phyloP scores from a whole-genome alignment of 129 eudicot genomes.

The Tagetes patula region DNA sequence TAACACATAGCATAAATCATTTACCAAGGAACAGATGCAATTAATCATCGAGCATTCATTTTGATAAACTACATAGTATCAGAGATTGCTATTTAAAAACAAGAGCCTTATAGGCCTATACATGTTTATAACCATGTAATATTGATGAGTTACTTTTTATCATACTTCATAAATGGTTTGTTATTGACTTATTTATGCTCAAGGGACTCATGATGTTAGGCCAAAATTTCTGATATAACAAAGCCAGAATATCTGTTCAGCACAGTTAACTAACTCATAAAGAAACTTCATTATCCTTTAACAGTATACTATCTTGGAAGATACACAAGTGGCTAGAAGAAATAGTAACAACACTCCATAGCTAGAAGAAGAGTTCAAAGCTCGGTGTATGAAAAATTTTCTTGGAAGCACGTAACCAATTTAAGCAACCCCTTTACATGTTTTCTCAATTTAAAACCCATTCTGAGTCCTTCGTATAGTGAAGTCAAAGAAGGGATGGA shows the following conservation, averaged over 20 bases:
- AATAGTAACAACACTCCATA: neutral
- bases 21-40: neutral
- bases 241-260: conserved; percentile 1
- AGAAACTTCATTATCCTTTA: conserved; percentile 1
- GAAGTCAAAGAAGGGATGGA: neutral
- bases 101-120: neutral
- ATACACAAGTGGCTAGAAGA: neutral
- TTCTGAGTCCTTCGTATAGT: neutral
- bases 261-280: neutral
- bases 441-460: neutral
- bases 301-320: neutral
- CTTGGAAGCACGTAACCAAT: neutral
- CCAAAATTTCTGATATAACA: conserved; percentile 6
- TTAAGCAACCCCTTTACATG: neutral
- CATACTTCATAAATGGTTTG: conserved; percentile 5
- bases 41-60: neutral
- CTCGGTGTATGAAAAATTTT: neutral
- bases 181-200: neutral
- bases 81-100: neutral
- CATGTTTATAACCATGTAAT: neutral
- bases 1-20: neutral
- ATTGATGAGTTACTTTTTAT: neutral
- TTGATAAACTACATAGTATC: neutral
- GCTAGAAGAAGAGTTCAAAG: neutral
- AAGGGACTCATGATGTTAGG: neutral